Evolutionary conservation across 306 rosid species (phyloP).

Genomic region (Dryas drummondii): DNA sequence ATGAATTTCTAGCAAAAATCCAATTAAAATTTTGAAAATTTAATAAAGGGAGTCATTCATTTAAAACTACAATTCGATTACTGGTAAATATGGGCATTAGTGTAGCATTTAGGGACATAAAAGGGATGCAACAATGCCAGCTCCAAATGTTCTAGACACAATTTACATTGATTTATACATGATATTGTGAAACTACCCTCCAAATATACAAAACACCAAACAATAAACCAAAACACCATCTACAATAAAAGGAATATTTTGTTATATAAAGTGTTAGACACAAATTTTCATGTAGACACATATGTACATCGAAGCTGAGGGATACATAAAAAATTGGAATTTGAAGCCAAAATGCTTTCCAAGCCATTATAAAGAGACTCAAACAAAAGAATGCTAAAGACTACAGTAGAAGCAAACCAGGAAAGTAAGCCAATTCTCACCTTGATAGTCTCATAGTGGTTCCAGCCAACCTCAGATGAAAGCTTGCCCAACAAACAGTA

Average conservation of each 20-base stretch:
- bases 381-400: neutral
- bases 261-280: neutral
- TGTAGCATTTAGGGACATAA: neutral
- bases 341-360: no score
- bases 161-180: neutral
- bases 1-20: no score
- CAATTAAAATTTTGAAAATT: no score
- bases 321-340: neutral
- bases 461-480: constrained; percentile 68
- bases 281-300: neutral
- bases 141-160: neutral
- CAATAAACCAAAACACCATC: neutral
- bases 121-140: neutral
- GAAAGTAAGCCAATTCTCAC: neutral
- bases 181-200: neutral
- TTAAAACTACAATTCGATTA: no score
- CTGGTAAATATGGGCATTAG: neutral
- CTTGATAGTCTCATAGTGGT: constrained; percentile 42
- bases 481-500: constrained; percentile 56
- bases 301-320: neutral
- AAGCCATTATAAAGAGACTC: neutral
- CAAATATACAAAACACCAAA: neutral
- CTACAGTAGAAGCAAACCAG: neutral
- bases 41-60: no score
- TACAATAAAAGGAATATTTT: neutral